Conservation (phyloP, 371 early-diverging fungal genomes). For the Syncephalis fuscata region DNA sequence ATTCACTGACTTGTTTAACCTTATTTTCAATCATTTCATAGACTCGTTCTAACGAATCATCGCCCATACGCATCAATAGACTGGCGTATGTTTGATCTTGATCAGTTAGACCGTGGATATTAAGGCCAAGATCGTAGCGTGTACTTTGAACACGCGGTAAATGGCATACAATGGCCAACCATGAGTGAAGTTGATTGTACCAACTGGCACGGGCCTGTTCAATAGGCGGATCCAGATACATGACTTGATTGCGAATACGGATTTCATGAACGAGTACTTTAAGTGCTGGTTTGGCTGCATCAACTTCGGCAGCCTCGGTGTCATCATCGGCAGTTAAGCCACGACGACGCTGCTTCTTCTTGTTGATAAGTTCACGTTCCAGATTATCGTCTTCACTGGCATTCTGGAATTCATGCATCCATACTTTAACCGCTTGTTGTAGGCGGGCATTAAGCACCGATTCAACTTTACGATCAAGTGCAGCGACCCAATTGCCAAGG, state of each 20-base stretch:
- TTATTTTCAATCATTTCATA: slow-evolving; percentile 75
- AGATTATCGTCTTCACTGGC: slow-evolving; percentile 19
- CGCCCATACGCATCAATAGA: slow-evolving; percentile 53
- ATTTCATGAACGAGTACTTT: slow-evolving; percentile 63
- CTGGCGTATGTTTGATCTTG: slow-evolving; percentile 49
- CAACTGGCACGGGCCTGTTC: slow-evolving; percentile 83
- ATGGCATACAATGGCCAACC: slow-evolving; percentile 69
- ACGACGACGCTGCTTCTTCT: slow-evolving; percentile 21
- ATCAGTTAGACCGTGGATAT: slow-evolving; percentile 30
- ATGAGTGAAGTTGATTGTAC: slow-evolving; percentile 82
- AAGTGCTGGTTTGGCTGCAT: slow-evolving; percentile 40
- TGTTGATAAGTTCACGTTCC: slow-evolving; percentile 16
- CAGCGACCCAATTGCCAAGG: slow-evolving; percentile 73
- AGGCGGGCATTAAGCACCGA: slow-evolving; percentile 58
- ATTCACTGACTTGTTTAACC: slow-evolving; percentile 58
- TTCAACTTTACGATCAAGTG: slow-evolving; percentile 71
- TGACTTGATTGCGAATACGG: slow-evolving; percentile 81
- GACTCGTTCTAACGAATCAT: slow-evolving; percentile 47
- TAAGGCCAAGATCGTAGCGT: slow-evolving; percentile 73
- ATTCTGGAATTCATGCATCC: slow-evolving; percentile 57
- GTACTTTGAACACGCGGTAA: slow-evolving; percentile 73
- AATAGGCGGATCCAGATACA: slow-evolving; percentile 91
- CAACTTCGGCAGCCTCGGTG: slow-evolving; percentile 18
- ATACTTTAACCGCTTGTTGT: slow-evolving; percentile 58
- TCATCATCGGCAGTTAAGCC: slow-evolving; percentile 12